Evolutionary conservation across 331 rosid genomes (phyloP), one percentile per base, ranked within the genome.

Genomic region (Spiraea crenata): DNA sequence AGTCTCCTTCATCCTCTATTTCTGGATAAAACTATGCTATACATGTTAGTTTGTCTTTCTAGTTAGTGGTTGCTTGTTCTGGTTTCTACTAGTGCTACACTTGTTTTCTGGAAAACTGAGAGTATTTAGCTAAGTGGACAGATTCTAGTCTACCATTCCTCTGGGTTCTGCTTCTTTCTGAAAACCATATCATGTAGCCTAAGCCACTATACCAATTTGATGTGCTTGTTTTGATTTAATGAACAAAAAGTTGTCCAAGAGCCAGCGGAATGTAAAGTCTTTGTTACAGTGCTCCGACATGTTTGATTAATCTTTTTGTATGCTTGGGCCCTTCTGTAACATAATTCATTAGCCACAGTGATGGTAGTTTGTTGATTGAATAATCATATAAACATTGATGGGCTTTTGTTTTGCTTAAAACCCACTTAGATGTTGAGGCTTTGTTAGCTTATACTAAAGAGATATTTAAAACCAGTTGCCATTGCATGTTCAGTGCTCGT

Each of bases 381-480:
- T 17, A 64, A 64, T 40, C 9, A n/a, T 63, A 11, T 14, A 5
- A 46, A 39, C 14, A 45, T 42, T 45, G 41, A 3, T 16, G 25
- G 1, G 37, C 20, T 41, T 50, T 64, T 25, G 7, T 42, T 41
- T 50, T 45, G 13, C 13, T 42, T 46, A 46, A 45, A 51, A 64
- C 56, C 40, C 69, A 19, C 45, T 64, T 5, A 44, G 69, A 40
- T 62, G 35, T 45, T 64, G 7, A 20, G 41, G 20, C 54, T 41
- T 46, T 69, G 45, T 42, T 56, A 69, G 55, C 64, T 40, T 25
- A 9, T 56, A 7, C 20, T 55, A 69, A 16, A 63, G 35, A 41
- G 25, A 42, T 54, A 25, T 42, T 40, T 6, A 25, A 7, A 40
- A 20, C 34, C 44, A 25, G 54, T 69, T 55, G 64, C 9, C 6